A percentile compares a stretch with the other conserved stretches of the same genome.
Conservation (phyloP, 441 rosid genomes). For the Syzygium syzygioides region DNA sequence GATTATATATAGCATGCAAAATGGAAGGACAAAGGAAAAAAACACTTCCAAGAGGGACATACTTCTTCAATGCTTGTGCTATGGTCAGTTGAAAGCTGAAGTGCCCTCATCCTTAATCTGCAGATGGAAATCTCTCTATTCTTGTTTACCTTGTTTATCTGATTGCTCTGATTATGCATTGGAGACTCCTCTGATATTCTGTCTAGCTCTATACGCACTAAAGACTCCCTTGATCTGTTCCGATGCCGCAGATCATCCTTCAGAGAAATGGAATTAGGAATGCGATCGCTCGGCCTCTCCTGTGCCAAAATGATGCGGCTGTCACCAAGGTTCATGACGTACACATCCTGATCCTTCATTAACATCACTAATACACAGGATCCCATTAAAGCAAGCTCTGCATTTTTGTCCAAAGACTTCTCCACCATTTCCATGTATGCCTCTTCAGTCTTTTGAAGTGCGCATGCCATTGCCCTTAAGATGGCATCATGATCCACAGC, state of each 20-base stretch:
- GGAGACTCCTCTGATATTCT: slow-evolving; percentile 98
- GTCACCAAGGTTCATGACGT: slow-evolving; percentile 95
- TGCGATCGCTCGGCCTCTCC: slow-evolving; percentile 78
- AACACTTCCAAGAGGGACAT: slow-evolving; percentile 16
- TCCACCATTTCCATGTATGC: slow-evolving; percentile 96
- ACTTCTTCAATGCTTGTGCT: slow-evolving; percentile 88
- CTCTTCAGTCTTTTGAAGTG: slow-evolving; percentile 66
- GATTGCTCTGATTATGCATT: slow-evolving; percentile 69
- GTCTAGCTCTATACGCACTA: slow-evolving; percentile 88
- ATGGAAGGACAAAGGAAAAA: slow-evolving; percentile 1
- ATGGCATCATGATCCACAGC: slow-evolving; percentile 72
- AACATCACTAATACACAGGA: slow-evolving; percentile 92
- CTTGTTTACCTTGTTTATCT: slow-evolving; percentile 65
- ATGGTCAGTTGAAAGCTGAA: slow-evolving; percentile 92
- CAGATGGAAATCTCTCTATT: slow-evolving; percentile 81
- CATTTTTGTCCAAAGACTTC: slow-evolving; percentile 68
- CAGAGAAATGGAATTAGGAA: slow-evolving; percentile 45
- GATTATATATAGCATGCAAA: neutral
- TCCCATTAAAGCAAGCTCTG: slow-evolving; percentile 96
- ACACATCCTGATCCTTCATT: slow-evolving; percentile 96
- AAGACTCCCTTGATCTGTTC: slow-evolving; percentile 74
- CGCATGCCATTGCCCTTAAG: slow-evolving; percentile 77
- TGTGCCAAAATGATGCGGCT: slow-evolving; percentile 87
- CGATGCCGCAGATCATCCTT: slow-evolving; percentile 64
- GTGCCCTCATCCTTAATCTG: slow-evolving; percentile 91